phyloP scores from a whole-genome alignment of 1,284 basidiomycete genomes.

The Sparassis latifolia region DNA sequence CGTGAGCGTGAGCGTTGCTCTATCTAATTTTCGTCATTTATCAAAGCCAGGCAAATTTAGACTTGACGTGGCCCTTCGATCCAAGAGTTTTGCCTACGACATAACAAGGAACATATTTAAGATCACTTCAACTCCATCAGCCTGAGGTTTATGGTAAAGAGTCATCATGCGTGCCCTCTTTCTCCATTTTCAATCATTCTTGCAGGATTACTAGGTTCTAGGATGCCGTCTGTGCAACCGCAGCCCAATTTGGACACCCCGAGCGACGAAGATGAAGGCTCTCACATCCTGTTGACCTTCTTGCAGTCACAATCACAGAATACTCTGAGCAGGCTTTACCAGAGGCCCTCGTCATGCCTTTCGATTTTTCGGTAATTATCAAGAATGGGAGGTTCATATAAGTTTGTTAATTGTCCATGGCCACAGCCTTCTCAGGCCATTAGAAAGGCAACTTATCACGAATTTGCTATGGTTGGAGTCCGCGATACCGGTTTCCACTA shows the following conservation, averaged over 20 bases:
- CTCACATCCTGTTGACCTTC: constrained; percentile 73
- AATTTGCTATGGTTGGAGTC: constrained; percentile 89
- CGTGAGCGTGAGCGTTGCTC: no score
- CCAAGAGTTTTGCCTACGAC: no score
- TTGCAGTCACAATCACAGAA: constrained; percentile 83
- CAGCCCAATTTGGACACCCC: constrained; percentile 8
- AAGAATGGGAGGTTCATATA: constrained; percentile 4
- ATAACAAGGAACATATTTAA: no score
- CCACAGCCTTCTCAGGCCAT: constrained; percentile 72
- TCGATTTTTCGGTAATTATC: constrained; percentile 79
- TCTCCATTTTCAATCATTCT: no score
- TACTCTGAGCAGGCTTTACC: constrained; percentile 80
- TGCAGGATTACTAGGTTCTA: background rate
- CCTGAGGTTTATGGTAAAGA: no score
- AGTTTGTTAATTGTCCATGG: constrained; percentile 9
- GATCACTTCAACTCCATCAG: no score
- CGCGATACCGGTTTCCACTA: constrained; percentile 60
- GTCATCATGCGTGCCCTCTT: no score
- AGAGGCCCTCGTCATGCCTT: constrained; percentile 87
- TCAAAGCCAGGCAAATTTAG: no score
- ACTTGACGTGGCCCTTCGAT: no score
- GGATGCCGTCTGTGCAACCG: constrained; percentile 5
- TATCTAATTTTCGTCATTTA: no score
- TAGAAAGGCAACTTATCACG: constrained; percentile 89
- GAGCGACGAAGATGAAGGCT: constrained; percentile 14